Evolutionary conservation across 2,329 filamentous ascomycete species (phyloP), one percentile per base, ranked within the genome.

Genomic region (Metarhizium guizhouense): DNA sequence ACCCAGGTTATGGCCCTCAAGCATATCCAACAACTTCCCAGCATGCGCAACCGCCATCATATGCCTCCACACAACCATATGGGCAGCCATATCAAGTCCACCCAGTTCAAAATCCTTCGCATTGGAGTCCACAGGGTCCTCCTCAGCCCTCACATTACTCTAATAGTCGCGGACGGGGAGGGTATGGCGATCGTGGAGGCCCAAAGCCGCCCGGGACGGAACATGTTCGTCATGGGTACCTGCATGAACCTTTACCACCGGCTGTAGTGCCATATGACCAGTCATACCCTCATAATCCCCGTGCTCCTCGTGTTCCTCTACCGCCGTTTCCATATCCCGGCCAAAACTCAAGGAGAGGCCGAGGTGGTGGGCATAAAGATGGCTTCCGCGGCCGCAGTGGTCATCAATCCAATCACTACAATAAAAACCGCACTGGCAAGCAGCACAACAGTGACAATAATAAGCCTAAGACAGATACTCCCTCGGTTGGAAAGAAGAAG

Each of bases 401-500:
- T 7, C 63, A 69, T 47, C 63, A 54, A 62, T 30, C 70, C 69
- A 25, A 25, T 25, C 65, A 67, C n/a, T 65, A 74, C 56, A 74
- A 68, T 30, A 54, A 63, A 18, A 62, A 65, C 13, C 45, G 45
- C 6, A 13, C 20, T 16, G 14, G 25, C 36, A 61, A 62, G 43
- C 50, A 60, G 29, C 57, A 59, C n/a, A 59, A 57, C 7, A 57
- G 25, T 25, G 25, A 54, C 43, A 62, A 63, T 20, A 20, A 56
- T 51, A 54, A 61, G 48, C 61, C 62, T 43, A 71, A 71, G 57
- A 58, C 62, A 53, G 72, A 79, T 56, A 70, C 74, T 51, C 70
- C 76, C 51, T 71, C 78, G 63, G 72, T 74, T 29, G 76, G 75
- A 57, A 86, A 85, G 68, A 86, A 85, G 68, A 88, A 88, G 76